Evolutionary conservation across 441 rosid genomes (phyloP).

Genomic region (Breynia disticha): DNA sequence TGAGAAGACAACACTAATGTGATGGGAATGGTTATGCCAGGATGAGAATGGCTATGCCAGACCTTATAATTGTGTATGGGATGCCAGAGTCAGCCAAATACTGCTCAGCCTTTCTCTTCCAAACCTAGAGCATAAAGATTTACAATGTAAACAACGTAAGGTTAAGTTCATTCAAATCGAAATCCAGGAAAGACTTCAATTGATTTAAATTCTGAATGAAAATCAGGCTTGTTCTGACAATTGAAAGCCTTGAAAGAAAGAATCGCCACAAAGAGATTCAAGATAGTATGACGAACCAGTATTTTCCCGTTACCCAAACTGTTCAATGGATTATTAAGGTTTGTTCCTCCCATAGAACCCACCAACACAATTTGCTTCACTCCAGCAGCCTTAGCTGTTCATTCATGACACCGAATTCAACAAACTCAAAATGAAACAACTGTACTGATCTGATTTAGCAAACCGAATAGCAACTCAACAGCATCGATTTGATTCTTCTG

Average conservation of each 20-base stretch:
- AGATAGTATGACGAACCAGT: slow-evolving; percentile 42
- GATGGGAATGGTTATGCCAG: not conserved
- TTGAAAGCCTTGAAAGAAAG: slow-evolving; percentile 1
- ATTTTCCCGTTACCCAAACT: slow-evolving; percentile 88
- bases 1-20: not conserved
- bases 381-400: slow-evolving; percentile 83
- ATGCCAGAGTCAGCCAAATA: slow-evolving; percentile 88
- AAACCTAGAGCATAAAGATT: slow-evolving; percentile 34
- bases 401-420: slow-evolving; percentile 14
- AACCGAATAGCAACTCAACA: slow-evolving; percentile 33
- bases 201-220: too few relatives aligned
- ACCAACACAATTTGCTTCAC: slow-evolving; percentile 91
- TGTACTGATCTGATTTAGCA: not conserved
- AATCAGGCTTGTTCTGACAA: not conserved
- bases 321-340: slow-evolving; percentile 76
- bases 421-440: not conserved
- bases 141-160: too few relatives aligned
- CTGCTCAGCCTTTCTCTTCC: slow-evolving; percentile 99
- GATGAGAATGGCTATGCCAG: not conserved
- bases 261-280: not conserved
- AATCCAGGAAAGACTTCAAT: not conserved
- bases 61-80: slow-evolving; percentile 96
- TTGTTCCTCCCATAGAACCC: slow-evolving; percentile 97
- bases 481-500: slow-evolving; percentile 95
- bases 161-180: not conserved